Base-by-base conservation (phyloP, 2,329 filamentous ascomycete species). In the Fusarium sp. region DNA sequence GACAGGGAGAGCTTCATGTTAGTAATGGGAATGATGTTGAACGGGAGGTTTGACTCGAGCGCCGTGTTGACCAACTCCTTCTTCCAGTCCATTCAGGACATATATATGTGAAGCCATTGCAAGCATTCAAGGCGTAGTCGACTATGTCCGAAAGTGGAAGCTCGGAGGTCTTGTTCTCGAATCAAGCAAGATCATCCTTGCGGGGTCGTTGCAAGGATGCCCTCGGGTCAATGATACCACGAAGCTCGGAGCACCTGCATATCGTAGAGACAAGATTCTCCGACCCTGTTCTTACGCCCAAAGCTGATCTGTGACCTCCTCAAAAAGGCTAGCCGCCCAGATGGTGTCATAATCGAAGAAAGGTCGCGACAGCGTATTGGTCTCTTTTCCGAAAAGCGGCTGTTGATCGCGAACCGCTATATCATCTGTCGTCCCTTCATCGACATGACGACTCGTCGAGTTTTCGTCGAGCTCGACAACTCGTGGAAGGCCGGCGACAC, bases 331-430 rank as follows among this genome's bases (percentile, higher is more conserved):
- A 1, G 62, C 61, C 13, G 62, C 62, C 62, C 62, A 65, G 18
- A 65, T 65, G 4, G 61, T 45, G 25, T 65, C 62, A 8, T 65
- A 65, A 8, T 65, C 61, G 22, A 65, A 65, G 18, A 46, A 57
- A 1, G 62, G 40, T 2, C 53, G 8, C 9, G 46, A 22, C 2
- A 40, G 8, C 4, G 24, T 8, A 8, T 25, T 22, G 6, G 0
- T 8, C 3, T 27, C 52, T 5, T 51, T 27, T 9, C 6, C 16
- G 47, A 5, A 32, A 6, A 12, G 16, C 2, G 41, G 2, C 8
- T 43, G 47, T 20, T 20, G 25, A n/a, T 34, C 11, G 5, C 4
- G 11, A n/a, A n/a, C 18, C 1, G 4, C 10, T 3, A 22, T 0
- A 1, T 48, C 41, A 6, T 47, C n/a, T 1, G 1, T 1, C 1